Percentiles rank a stretch among this genome's conserved stretches.
Conservation (phyloP, 1,284 basidiomycete genomes). For the Cryptococcus sp. region DNA sequence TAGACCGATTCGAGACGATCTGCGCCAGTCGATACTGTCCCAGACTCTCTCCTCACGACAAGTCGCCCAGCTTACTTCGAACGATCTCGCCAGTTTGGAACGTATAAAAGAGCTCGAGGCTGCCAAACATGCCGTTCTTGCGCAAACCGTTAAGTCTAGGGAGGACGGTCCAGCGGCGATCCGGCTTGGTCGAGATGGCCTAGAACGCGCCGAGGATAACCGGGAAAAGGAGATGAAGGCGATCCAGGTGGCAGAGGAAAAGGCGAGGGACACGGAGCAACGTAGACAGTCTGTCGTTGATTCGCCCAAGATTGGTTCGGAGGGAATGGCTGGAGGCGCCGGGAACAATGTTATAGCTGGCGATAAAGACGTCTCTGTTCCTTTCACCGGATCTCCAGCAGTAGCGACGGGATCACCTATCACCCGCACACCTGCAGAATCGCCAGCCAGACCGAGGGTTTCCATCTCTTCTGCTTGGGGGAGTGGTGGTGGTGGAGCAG, state of each 20-base stretch:
- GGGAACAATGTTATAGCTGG: too few relatives aligned
- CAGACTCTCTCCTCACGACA: conserved; percentile 18
- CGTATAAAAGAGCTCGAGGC: conserved; percentile 31
- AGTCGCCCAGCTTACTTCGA: conserved; percentile 29
- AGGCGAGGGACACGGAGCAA: conserved; percentile 13
- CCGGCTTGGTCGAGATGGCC: conserved; percentile 36
- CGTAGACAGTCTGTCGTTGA: conserved; percentile 7
- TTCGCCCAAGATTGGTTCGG: too few relatives aligned
- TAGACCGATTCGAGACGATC: conserved; percentile 23
- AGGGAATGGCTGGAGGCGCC: too few relatives aligned
- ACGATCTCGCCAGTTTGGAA: conserved; percentile 34
- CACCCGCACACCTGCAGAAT: too few relatives aligned
- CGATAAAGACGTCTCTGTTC: too few relatives aligned
- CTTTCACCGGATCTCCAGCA: too few relatives aligned
- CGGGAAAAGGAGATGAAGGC: conserved; percentile 23
- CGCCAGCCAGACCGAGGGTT: neutral
- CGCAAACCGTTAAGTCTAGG: conserved; percentile 32
- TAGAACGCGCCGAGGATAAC: conserved; percentile 29
- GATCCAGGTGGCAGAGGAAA: conserved; percentile 5
- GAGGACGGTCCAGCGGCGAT: conserved; percentile 14
- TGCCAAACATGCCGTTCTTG: conserved; percentile 26
- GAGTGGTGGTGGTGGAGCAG: too few relatives aligned
- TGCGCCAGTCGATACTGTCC: conserved; percentile 19
- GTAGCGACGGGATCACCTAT: too few relatives aligned
- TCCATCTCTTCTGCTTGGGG: neutral